phyloP scores from a whole-genome alignment of 2,329 filamentous ascomycete genomes.

The Scedosporium boydii region DNA sequence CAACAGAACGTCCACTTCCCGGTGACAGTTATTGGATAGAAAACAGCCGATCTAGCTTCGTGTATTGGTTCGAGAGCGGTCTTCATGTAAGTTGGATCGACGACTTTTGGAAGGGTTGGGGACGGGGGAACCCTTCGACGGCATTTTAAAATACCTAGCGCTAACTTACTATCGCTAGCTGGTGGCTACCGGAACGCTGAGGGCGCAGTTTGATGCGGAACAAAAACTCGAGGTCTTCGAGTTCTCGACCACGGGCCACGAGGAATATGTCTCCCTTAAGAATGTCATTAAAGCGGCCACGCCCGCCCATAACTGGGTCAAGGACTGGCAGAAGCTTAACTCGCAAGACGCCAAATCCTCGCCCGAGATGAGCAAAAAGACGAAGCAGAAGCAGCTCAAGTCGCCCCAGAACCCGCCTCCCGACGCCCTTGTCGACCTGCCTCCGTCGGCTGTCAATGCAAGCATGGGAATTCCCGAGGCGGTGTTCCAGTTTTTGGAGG shows the following conservation, averaged over 20 bases:
- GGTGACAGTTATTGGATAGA: constrained; percentile 65
- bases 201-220: constrained; percentile 67
- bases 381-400: constrained; percentile 48
- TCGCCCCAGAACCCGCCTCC: constrained; percentile 50
- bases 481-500: constrained; percentile 57
- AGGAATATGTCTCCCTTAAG: constrained; percentile 73
- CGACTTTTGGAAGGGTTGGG: background rate
- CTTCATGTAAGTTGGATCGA: constrained; percentile 54
- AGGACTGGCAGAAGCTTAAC: constrained; percentile 55
- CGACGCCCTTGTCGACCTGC: constrained; percentile 47
- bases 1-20: constrained; percentile 43
- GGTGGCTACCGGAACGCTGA: constrained; percentile 66
- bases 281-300: constrained; percentile 52
- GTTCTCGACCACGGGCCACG: constrained; percentile 65
- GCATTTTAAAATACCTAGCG: background rate
- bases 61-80: constrained; percentile 81
- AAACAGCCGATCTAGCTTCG: constrained; percentile 66
- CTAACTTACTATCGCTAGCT: constrained; percentile 42
- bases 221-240: constrained; percentile 81
- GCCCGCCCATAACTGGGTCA: constrained; percentile 54
- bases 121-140: background rate
- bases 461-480: constrained; percentile 50
- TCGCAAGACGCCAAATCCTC: constrained; percentile 47
- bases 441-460: constrained; percentile 44
- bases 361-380: constrained; percentile 60